Conservation (phyloP, 2,329 filamentous ascomycete genomes). For the Dactylellina cionopaga region DNA sequence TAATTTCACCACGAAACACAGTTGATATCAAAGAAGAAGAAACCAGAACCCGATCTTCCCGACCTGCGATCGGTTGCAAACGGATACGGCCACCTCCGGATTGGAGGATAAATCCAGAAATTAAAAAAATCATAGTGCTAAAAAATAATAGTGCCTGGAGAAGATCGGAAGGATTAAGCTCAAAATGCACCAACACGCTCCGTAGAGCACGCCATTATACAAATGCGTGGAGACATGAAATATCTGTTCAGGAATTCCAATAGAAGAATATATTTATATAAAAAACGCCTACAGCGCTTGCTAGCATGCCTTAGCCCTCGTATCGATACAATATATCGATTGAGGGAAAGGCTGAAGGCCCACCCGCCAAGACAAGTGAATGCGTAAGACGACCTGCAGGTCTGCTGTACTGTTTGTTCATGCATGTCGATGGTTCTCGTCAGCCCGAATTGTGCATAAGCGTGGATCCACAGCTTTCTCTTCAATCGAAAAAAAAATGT, state of each 20-base stretch:
- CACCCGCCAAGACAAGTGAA: conserved; percentile 9
- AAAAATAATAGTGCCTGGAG: neutral
- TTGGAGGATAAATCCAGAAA: neutral
- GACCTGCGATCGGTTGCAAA: conserved; percentile 14
- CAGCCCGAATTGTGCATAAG: conserved; percentile 36
- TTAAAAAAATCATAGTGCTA: conserved; percentile 5
- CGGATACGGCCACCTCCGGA: conserved; percentile 30
- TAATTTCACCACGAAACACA: conserved; percentile 11
- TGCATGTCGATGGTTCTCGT: conserved; percentile 26
- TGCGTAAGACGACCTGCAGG: conserved; percentile 40
- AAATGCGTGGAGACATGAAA: no score
- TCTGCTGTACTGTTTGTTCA: conserved; percentile 31
- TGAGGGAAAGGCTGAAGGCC: conserved; percentile 35
- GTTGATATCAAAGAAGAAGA: conserved; percentile 3
- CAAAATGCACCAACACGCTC: neutral
- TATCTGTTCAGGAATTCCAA: no score
- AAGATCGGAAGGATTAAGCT: no score
- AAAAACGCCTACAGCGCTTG: conserved; percentile 29
- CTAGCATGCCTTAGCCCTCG: neutral
- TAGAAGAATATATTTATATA: no score
- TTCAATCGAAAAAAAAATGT: neutral
- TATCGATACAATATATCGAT: conserved; percentile 45
- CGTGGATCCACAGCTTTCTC: no score
- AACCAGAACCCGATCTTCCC: conserved; percentile 4
- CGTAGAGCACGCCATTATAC: neutral